phyloP scores from a whole-genome alignment of 306 rosid species.

The Pyrus communis region DNA sequence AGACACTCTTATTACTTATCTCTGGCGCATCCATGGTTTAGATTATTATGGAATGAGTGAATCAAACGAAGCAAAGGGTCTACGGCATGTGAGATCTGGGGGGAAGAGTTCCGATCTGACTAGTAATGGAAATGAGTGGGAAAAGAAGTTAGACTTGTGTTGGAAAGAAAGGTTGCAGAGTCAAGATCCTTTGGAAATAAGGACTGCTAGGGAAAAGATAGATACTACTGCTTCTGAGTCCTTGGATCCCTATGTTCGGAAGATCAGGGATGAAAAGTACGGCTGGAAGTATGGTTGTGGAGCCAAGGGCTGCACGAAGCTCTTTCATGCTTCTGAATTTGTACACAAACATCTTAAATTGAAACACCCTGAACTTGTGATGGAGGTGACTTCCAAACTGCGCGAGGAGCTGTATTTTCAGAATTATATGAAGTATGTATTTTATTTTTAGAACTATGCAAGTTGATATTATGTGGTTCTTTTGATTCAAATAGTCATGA shows the following conservation, averaged over 20 bases:
- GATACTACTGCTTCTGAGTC: conserved; percentile 82
- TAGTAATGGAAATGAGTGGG: conserved; percentile 78
- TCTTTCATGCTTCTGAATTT: conserved; percentile 94
- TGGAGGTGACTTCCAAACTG: conserved; percentile 77
- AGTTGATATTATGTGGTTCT: background rate
- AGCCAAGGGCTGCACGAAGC: conserved; percentile 99
- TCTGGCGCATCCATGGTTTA: conserved; percentile 90
- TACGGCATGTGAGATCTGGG: conserved; percentile 81
- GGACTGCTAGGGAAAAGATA: conserved; percentile 95
- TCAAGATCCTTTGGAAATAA: conserved; percentile 87
- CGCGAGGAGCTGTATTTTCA: conserved; percentile 85
- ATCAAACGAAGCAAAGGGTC: conserved; percentile 75
- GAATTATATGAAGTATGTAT: conserved; percentile 92
- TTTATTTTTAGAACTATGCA: background rate
- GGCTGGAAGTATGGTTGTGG: conserved; percentile 99
- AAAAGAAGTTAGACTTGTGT: conserved; percentile 69
- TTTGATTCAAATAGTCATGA: background rate
- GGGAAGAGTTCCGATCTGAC: conserved; percentile 38
- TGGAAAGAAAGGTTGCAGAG: conserved; percentile 87
- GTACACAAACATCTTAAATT: conserved; percentile 92
- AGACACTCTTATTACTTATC: conserved; percentile 85
- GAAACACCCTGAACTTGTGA: conserved; percentile 79
- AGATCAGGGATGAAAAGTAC: conserved; percentile 97
- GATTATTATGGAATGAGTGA: conserved; percentile 97
- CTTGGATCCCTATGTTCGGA: conserved; percentile 83